Percentiles rank a stretch among this genome's conserved stretches.
Evolutionary conservation across 306 rosid species (phyloP).

Genomic region (Purshia tridentata): DNA sequence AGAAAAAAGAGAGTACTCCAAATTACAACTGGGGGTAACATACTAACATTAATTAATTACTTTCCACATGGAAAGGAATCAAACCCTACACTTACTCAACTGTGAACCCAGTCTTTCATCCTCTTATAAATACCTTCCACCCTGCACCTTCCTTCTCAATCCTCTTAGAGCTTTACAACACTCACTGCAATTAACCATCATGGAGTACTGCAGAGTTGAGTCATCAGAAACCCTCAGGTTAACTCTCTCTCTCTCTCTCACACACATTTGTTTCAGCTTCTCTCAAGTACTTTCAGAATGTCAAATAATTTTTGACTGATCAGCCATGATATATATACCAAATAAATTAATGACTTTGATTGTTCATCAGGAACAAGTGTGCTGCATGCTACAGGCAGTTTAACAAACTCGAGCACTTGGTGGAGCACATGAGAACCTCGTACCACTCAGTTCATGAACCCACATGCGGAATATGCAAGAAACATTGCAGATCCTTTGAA

Average conservation of each 20-base stretch:
- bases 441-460: conserved; percentile 95
- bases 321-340: background rate
- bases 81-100: conserved; percentile 24
- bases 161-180: background rate
- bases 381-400: conserved; percentile 91
- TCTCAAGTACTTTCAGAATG: background rate
- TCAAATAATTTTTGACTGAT: background rate
- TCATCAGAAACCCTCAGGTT: conserved; percentile 66
- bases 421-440: conserved; percentile 93
- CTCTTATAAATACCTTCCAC: conserved; percentile 48
- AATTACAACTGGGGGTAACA: too few species aligned
- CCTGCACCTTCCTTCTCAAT: conserved; percentile 27
- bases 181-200: conserved; percentile 10
- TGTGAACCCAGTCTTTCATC: conserved; percentile 23
- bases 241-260: conserved; percentile 16
- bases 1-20: too few species aligned
- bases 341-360: background rate
- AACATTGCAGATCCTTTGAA: conserved; percentile 93
- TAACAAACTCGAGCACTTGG: conserved; percentile 87
- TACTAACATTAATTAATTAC: background rate
- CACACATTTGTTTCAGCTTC: background rate
- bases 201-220: conserved; percentile 56
- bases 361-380: conserved; percentile 77
- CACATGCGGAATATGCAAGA: conserved; percentile 74
- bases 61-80: background rate